Evolutionary conservation across 306 rosid genomes (phyloP).

Genomic region (Morella rubra): DNA sequence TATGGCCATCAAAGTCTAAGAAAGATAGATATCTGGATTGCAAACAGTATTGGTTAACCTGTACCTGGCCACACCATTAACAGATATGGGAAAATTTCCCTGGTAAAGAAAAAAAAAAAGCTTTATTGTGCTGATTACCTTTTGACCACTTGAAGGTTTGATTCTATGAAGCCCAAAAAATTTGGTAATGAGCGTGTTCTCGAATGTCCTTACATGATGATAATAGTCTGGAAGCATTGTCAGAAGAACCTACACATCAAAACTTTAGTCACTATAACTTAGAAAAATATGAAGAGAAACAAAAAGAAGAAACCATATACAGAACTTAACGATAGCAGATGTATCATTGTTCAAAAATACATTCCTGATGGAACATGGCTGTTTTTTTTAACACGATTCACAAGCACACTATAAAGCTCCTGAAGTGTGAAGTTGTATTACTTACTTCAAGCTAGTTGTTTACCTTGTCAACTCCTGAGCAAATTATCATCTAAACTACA

Average conservation of each 20-base stretch:
- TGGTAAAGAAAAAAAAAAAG: conserved; percentile 22
- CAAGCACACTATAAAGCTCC: background rate
- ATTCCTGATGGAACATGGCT: background rate
- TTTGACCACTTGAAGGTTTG: conserved; percentile 93
- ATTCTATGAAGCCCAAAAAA: conserved; percentile 99
- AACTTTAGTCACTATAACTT: conserved; percentile 32
- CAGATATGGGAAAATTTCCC: conserved; percentile 12
- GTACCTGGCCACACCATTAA: conserved; percentile 7
- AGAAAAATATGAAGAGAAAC: conserved; percentile 13
- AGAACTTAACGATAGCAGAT: conserved; percentile 1
- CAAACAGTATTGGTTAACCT: conserved; percentile 10
- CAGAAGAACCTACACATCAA: conserved; percentile 73
- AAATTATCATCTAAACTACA: background rate
- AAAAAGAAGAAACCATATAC: conserved; percentile 18
- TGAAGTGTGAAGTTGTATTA: background rate
- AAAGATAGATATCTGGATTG: conserved; percentile 12
- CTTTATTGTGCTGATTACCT: conserved; percentile 49
- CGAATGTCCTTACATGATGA: conserved; percentile 83
- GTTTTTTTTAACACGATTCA: background rate
- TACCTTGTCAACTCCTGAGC: background rate
- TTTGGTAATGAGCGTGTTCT: conserved; percentile 90
- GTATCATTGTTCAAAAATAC: background rate
- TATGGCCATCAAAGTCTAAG: conserved; percentile 10
- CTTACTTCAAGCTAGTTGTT: background rate
- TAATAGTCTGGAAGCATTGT: conserved; percentile 98